These are phyloP conservation scores for Eimeria falciformis DNA, from an alignment of 169 alveolate species.

Conservation along the genomic window DNA sequence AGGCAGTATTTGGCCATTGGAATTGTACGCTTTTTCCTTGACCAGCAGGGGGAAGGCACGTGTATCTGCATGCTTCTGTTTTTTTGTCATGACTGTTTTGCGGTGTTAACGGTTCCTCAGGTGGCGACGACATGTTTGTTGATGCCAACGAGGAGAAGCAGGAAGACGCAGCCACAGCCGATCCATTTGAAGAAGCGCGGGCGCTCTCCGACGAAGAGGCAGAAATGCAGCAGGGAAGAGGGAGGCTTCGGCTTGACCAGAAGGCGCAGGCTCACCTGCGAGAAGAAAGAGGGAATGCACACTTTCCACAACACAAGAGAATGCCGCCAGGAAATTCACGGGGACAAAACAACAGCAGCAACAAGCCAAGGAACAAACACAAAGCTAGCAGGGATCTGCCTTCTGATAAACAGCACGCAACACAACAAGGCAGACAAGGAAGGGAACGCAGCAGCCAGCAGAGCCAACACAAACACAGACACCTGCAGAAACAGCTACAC, in stretches of 20 bases:
- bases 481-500: background rate
- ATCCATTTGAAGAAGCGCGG: constrained; percentile 60
- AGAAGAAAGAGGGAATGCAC: background rate
- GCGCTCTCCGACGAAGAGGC: constrained; percentile 42
- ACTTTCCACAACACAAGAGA: background rate
- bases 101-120: background rate
- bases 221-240: background rate
- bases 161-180: constrained; percentile 33
- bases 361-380: background rate
- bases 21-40: background rate
- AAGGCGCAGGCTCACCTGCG: constrained; percentile 6
- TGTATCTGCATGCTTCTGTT: background rate
- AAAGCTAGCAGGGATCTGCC: too few species aligned
- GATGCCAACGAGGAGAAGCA: constrained; percentile 25
- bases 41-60: background rate
- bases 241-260: background rate
- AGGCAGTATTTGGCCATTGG: too few species aligned
- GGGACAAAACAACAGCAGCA: background rate
- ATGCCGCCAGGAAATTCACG: too few species aligned
- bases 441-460: background rate
- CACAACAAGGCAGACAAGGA: constrained; percentile 2
- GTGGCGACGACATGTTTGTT: constrained; percentile 64
- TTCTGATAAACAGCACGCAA: background rate
- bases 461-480: background rate
- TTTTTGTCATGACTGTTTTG: background rate